Base-by-base conservation (phyloP, 805 yeast genomes). In the Wickerhamiella lipophila region DNA sequence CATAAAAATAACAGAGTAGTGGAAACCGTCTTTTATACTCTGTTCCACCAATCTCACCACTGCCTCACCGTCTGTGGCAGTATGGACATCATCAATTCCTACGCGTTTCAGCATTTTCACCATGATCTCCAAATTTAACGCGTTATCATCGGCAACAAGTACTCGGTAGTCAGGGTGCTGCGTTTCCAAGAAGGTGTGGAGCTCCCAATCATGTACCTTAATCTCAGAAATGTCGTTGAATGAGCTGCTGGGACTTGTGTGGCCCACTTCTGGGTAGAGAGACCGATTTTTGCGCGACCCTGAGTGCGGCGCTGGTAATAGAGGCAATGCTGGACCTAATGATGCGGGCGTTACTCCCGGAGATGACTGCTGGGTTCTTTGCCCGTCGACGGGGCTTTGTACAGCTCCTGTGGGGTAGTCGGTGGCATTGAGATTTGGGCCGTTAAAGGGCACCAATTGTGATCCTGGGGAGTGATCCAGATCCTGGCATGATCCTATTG, bases 51-150 rank as follows among this genome's bases (percentile, higher is more conserved):
- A 67, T n/a, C 77, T 77, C 39, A 87, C 77, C 0, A 95, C 96
- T 53, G 85, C 92, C 25, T 76, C 78, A 15, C 97, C 97, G 64
- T 89, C 94, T 53, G 81, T 76, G 1, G 95, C 96, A 61, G 86
- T 65, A 2, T 79, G 79, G 30, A 92, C 71, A 52, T 79, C 74
- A 1, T 64, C 65, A 52, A 83, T 73, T 0, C 95, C 95, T 64
- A 87, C 94, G 16, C 85, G 67, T 45, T 72, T 73, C 51, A 89
- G 68, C 95, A 89, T 85, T 50, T 95, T 67, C 55, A 73, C 76
- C 55, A 87, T 81, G 21, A 89, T 95, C 64, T 85, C 92, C 62
- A 88, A 96, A 60, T 89, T 87, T n/a, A 89, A 94, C 54, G 73
- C 68, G 58, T 89, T 89, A 60, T 57, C 97, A 60, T 89, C 98